Evolutionary conservation across 2,329 filamentous ascomycete species (phyloP).

Genomic region (Arachnomyces sp.): DNA sequence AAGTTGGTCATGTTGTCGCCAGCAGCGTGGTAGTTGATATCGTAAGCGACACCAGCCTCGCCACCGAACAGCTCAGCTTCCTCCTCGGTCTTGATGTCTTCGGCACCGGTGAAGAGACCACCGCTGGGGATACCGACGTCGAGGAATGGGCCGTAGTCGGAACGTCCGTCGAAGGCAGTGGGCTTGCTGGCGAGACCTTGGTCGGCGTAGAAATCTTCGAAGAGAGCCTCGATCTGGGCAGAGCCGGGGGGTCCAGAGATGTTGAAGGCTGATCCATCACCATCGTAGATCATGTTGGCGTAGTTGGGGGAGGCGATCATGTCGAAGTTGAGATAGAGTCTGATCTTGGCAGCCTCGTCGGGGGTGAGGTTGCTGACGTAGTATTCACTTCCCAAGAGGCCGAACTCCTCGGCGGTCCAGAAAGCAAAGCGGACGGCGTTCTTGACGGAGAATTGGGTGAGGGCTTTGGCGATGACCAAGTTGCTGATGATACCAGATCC

Average conservation of each 20-base stretch:
- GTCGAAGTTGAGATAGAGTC: constrained; percentile 62
- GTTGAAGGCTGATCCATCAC: constrained; percentile 49
- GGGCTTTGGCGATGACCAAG: constrained; percentile 50
- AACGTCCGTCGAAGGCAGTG: constrained; percentile 68
- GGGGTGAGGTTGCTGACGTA: constrained; percentile 46
- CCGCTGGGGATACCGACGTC: constrained; percentile 63
- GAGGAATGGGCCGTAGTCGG: constrained; percentile 73
- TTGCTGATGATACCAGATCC: constrained; percentile 58
- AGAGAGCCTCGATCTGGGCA: constrained; percentile 59
- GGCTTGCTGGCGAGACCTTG: constrained; percentile 59
- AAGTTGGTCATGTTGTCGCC: constrained; percentile 49
- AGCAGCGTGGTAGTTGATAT: constrained; percentile 49
- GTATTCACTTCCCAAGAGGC: constrained; percentile 52
- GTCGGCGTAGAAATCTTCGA: constrained; percentile 57
- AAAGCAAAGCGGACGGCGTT: constrained; percentile 61
- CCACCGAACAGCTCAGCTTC: constrained; percentile 65
- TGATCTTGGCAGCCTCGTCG: constrained; percentile 49
- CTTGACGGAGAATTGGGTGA: constrained; percentile 64
- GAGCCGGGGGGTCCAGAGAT: constrained; percentile 53
- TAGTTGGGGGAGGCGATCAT: constrained; percentile 62
- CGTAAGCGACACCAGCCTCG: constrained; percentile 49
- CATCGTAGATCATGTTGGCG: constrained; percentile 48
- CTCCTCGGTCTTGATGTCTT: constrained; percentile 62
- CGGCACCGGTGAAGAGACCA: constrained; percentile 69
- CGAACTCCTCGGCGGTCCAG: constrained; percentile 58